Evolutionary conservation across 768 basidiomycete species (phyloP).

Genomic region (Auricularia sp.): DNA sequence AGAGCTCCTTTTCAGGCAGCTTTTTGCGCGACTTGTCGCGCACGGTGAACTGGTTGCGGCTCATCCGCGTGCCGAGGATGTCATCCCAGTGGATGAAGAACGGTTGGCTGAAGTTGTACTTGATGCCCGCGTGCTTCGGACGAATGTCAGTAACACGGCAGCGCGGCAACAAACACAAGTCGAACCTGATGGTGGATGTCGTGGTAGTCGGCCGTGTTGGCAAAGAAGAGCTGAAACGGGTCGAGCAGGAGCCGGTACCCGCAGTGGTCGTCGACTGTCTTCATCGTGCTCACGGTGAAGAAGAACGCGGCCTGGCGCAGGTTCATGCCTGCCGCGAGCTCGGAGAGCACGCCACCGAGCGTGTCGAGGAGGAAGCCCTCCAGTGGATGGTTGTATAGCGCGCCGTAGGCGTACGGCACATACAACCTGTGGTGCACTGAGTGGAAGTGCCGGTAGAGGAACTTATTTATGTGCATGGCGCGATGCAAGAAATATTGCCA

Average conservation of each 20-base stretch:
- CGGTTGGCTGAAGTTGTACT: constrained; percentile 91
- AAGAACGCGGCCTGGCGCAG: constrained; percentile 77
- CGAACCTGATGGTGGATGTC: constrained; percentile 93
- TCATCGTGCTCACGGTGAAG: constrained; percentile 74
- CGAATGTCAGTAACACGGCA: too few relatives aligned
- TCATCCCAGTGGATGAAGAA: constrained; percentile 95
- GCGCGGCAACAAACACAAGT: constrained; percentile 3
- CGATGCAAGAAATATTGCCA: constrained; percentile 99
- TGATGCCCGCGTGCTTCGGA: constrained; percentile 59
- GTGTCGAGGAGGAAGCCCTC: constrained; percentile 90
- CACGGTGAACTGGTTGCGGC: constrained; percentile 30
- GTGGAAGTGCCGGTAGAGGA: constrained; percentile 84
- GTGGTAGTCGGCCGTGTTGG: constrained; percentile 93
- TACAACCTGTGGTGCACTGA: constrained; percentile 93
- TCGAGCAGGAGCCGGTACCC: constrained; percentile 88
- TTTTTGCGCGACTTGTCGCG: constrained; percentile 6
- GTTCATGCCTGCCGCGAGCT: constrained; percentile 55
- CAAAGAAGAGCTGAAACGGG: constrained; percentile 74
- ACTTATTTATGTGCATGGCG: constrained; percentile 81
- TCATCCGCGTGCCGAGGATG: constrained; percentile 77
- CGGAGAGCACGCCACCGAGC: constrained; percentile 69
- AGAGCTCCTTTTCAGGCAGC: background rate
- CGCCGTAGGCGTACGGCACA: constrained; percentile 93
- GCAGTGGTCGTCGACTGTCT: constrained; percentile 95
- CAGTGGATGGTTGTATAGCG: constrained; percentile 93